These are phyloP conservation scores for Populus alba DNA, from an alignment of 345 rosid genomes.

Conservation along the genomic window DNA sequence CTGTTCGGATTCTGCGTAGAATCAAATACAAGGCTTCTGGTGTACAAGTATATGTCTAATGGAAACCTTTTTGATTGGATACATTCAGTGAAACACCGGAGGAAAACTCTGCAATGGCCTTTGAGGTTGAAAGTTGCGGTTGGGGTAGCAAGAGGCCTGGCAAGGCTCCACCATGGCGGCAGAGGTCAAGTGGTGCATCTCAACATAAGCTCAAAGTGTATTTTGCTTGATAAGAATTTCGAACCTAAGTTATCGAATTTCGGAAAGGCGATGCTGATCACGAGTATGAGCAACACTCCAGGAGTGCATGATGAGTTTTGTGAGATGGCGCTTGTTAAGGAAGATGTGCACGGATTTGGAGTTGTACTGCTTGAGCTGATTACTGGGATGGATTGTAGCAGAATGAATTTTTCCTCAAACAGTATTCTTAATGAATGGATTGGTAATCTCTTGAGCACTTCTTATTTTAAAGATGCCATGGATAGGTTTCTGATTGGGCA, in stretches of 20 bases:
- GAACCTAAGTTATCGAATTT: constrained; percentile 24
- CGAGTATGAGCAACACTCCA: too few relatives aligned
- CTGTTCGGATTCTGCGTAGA: constrained; percentile 26
- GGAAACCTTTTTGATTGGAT: constrained; percentile 25
- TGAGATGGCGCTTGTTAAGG: too few relatives aligned
- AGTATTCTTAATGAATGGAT: too few relatives aligned
- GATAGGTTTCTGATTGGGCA: too few relatives aligned
- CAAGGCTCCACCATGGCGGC: constrained; percentile 30
- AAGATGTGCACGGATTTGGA: too few relatives aligned
- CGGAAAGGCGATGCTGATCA: constrained; percentile 3
- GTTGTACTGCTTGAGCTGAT: too few relatives aligned
- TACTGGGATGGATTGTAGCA: too few relatives aligned
- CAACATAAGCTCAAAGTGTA: constrained; percentile 10
- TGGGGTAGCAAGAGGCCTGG: constrained; percentile 26
- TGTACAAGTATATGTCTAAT: constrained; percentile 24
- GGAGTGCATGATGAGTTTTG: too few relatives aligned
- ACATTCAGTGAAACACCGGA: neutral
- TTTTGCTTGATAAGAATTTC: constrained; percentile 19
- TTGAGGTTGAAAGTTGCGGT: constrained; percentile 25
- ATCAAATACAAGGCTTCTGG: constrained; percentile 19
- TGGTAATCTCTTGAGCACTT: too few relatives aligned
- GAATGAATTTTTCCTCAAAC: too few relatives aligned
- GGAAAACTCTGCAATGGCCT: constrained; percentile 18
- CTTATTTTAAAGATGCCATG: too few relatives aligned
- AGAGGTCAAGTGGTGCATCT: constrained; percentile 12